Base-by-base conservation (phyloP, 1,284 basidiomycete species). In the Neolentinus lepideus region DNA sequence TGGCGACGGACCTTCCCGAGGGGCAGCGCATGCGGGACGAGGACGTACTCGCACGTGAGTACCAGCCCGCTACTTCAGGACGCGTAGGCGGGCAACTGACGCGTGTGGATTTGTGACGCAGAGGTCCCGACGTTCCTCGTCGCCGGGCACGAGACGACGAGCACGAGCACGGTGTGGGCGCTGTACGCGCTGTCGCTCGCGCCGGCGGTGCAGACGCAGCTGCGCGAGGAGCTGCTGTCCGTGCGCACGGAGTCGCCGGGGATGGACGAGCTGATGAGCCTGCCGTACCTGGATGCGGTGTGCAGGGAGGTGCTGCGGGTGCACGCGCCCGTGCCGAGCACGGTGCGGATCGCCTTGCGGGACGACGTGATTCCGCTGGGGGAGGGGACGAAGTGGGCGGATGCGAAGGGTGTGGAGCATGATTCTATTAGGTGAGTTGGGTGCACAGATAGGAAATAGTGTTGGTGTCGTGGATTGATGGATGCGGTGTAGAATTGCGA, bases 111-210 rank as follows among this genome's bases (percentile, higher is more conserved):
- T n/a, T n/a, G n/a, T n/a, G n/a, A n/a, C 43, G 33, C 60, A 82
- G 81, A 83, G 70, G 70, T 84, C 6, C 77, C 81, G 0, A 83
- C 81, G 0, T 84, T 84, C 68, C 64, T 88, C 1, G 70, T 81
- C 3, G 83, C 84, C 3, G 91, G 91, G 0, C 88, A 92, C 66
- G 90, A 93, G 66, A 93, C 92, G 0, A 75, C 73, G 1, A 81
- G 81, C 48, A 81, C 80, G 0, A 71, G 75, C 0, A 66, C 76
- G 0, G 72, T 77, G 2, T 83, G 80, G 80, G 71, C 69, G 12
- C 63, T 80, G 0, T 75, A 72, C 59, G 65, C 69, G 2, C 71
- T 83, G 1, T 59, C 73, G 0, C 64, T 65, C 24, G 56, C 75
- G 54, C 74, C 67, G 0, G 70, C 72, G 0, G 59, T 73, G 2